Conservation (phyloP, 2,329 filamentous ascomycete species). For the Clarireedia monteithiana region DNA sequence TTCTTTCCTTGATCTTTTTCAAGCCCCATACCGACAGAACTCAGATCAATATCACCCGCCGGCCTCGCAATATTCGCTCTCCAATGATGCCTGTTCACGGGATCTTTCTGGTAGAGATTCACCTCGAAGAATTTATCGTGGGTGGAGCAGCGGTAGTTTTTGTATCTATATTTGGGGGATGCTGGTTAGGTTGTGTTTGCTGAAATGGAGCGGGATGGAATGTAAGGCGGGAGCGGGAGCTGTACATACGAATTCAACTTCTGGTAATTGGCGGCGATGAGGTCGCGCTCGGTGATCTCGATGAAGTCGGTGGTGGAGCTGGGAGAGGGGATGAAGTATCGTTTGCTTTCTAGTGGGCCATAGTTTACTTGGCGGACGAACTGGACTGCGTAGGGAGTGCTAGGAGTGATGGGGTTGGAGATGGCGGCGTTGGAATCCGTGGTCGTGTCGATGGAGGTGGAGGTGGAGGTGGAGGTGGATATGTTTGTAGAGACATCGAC, state of each 20-base stretch:
- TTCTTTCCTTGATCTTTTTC: too few species aligned
- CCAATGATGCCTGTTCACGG: constrained; percentile 39
- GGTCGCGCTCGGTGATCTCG: constrained; percentile 31
- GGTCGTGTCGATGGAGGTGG: neutral
- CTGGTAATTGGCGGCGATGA: constrained; percentile 36
- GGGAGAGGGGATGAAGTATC: constrained; percentile 33
- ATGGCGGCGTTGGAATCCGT: neutral
- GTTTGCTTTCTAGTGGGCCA: constrained; percentile 35
- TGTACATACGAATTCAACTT: constrained; percentile 36
- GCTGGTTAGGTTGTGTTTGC: neutral
- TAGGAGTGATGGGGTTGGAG: neutral
- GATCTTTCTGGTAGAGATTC: constrained; percentile 42
- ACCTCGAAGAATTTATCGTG: constrained; percentile 42
- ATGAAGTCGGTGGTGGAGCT: constrained; percentile 20
- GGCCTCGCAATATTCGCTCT: constrained; percentile 36
- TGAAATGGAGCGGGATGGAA: neutral
- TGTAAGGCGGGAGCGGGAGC: too few species aligned
- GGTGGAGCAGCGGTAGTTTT: constrained; percentile 37
- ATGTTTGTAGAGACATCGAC: too few species aligned
- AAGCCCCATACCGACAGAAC: too few species aligned
- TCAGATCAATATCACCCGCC: constrained; percentile 33
- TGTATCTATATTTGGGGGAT: constrained; percentile 31
- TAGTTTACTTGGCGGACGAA: constrained; percentile 39
- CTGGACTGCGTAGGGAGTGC: constrained; percentile 30
- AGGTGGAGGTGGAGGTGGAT: neutral